Percentiles rank a stretch among this genome's conserved stretches.
These are phyloP conservation scores for Phlebopus sp. DNA, from an alignment of 1,284 basidiomycete species.

Conservation along the genomic window DNA sequence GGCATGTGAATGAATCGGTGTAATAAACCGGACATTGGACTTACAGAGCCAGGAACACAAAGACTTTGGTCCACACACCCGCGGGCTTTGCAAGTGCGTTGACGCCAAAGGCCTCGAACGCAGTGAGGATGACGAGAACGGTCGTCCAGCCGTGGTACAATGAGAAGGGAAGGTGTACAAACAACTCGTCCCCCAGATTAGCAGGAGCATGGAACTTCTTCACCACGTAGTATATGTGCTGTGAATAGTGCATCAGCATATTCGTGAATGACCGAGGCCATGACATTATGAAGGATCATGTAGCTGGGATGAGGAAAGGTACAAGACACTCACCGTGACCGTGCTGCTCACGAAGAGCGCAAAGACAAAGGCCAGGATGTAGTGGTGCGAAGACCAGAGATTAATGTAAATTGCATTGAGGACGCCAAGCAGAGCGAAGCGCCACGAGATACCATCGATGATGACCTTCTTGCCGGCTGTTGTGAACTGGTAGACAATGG, in stretches of 20 bases:
- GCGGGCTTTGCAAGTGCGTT: conserved; percentile 64
- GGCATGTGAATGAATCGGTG: conserved; percentile 9
- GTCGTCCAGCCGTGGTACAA: conserved; percentile 96
- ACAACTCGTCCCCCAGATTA: conserved; percentile 70
- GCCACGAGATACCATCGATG: conserved; percentile 85
- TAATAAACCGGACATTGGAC: conserved; percentile 19
- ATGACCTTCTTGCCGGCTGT: conserved; percentile 76
- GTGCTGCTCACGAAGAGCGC: conserved; percentile 81
- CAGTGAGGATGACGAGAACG: conserved; percentile 84
- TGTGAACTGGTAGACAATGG: conserved; percentile 88
- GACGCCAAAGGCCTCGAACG: conserved; percentile 89
- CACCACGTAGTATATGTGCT: conserved; percentile 91
- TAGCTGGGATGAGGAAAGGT: conserved; percentile 6
- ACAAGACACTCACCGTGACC: conserved; percentile 55
- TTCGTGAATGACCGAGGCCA: conserved; percentile 4
- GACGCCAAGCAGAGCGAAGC: conserved; percentile 81
- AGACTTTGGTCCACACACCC: conserved; percentile 89
- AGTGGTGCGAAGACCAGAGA: conserved; percentile 70
- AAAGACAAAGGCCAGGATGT: conserved; percentile 81
- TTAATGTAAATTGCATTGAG: conserved; percentile 86
- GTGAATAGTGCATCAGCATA: conserved; percentile 14
- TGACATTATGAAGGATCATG: conserved; percentile 12
- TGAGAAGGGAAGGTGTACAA: conserved; percentile 85
- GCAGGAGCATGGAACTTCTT: conserved; percentile 79
- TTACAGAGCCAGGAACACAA: conserved; percentile 86